Evolutionary conservation across 2,329 filamentous ascomycete genomes (phyloP).

Genomic region (Botrytis porri): DNA sequence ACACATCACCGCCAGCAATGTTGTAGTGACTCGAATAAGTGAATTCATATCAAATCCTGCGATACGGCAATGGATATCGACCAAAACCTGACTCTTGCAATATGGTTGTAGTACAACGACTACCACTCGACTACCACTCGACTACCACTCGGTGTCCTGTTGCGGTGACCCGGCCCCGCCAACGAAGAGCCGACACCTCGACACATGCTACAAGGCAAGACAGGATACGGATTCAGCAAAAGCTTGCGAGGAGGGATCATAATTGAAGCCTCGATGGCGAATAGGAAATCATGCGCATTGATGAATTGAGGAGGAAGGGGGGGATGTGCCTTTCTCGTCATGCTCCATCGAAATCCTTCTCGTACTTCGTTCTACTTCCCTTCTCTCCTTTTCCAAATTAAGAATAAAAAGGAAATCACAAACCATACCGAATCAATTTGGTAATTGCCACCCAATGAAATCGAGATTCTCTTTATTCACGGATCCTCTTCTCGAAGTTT

Average conservation of each 20-base stretch:
- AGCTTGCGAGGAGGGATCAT: not conserved
- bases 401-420: conserved; percentile 1
- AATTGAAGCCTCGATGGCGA: not conserved
- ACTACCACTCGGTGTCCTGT: not conserved
- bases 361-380: not conserved
- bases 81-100: not conserved
- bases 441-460: not conserved
- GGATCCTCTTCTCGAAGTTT: conserved; percentile 10
- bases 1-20: not conserved
- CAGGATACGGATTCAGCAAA: not conserved
- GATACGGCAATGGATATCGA: not conserved
- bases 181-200: not conserved
- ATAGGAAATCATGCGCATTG: not conserved
- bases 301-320: not conserved
- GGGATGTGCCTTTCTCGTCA: not conserved
- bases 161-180: not conserved
- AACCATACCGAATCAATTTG: not conserved
- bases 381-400: not conserved
- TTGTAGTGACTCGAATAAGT: not conserved
- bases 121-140: not conserved
- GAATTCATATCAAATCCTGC: not conserved
- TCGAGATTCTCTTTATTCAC: conserved; percentile 1
- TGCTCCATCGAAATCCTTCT: not conserved
- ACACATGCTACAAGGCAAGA: not conserved
- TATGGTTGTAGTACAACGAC: not conserved